Base-by-base conservation (phyloP, 1,284 basidiomycete species). In the Leccinum subrobustum region DNA sequence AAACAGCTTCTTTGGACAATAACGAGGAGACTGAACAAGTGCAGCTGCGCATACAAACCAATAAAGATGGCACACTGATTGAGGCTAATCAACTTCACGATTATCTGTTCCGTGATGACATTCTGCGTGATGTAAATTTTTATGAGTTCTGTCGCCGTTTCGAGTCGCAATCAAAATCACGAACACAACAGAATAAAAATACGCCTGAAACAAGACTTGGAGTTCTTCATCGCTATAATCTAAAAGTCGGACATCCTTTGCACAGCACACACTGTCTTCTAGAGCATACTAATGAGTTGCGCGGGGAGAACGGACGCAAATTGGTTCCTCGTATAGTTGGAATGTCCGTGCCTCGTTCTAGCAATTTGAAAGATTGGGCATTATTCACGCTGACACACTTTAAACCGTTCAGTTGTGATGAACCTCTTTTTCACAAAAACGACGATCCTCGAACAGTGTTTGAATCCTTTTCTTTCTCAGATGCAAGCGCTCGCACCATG, bases 301-400 rank as follows among this genome's bases (percentile, higher is more conserved):
- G 44, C 2, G 44, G 44, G n/a, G 44, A 47, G 8, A 18, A 20
- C 9, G 18, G 4, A 9, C 44, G 18, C 8, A 20, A 18, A 20
- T 20, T 47, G 16, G 44, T 47, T 18, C 44, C 44, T 18, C 44
- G 44, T 18, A 20, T 47, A 18, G 18, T 47, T 7, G 44, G 44
- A 20, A 47, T 20, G 16, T 47, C 44, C 6, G 16, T 47, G 16
- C 44, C 44, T 7, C 44, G 44, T 47, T 47, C 44, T 6, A 47
- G 9, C 16, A n/a, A 47, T n/a, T 9, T 9, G n/a, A 20, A 18
- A 20, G 44, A 14, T 50, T 73, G 68, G 62, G 3, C 53, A 1
- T 2, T 68, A 1, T 75, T 74, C 50, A 53, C 53, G 6, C 27
- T 74, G 1, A 57, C 52, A 0, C 72, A 72, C 44, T 75, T 74